Conservation (phyloP, 257 asterid species). For the Agastache rugosa region DNA sequence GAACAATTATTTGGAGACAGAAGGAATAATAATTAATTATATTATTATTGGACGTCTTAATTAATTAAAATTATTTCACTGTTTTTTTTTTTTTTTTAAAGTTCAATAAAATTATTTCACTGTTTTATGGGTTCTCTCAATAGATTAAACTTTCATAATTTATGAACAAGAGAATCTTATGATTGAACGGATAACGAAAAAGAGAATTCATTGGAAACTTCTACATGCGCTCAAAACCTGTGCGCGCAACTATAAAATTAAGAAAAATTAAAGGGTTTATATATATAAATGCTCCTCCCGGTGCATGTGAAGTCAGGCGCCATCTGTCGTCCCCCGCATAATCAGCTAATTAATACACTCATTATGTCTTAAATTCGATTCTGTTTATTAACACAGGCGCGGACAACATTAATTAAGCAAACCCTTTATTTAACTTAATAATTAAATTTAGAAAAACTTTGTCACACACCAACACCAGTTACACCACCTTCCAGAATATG, state of each 20-base stretch:
- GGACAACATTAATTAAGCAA: background rate
- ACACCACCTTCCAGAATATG: slow-evolving; percentile 23
- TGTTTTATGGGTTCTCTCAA: background rate
- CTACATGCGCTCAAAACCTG: background rate
- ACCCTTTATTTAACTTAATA: background rate
- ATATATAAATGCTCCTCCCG: background rate
- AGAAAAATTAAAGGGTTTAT: background rate
- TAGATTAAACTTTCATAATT: background rate
- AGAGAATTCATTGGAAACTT: slow-evolving; percentile 3
- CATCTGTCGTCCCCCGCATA: slow-evolving; percentile 3
- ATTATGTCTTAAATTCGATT: background rate
- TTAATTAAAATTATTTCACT: no score
- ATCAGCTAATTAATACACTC: background rate
- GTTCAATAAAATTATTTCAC: no score
- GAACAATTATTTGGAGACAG: no score
- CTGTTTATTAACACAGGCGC: background rate
- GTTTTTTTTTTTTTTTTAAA: no score
- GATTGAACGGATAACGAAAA: background rate
- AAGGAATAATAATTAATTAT: no score
- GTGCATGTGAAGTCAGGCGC: slow-evolving; percentile 4
- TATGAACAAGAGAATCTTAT: background rate
- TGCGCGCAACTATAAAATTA: background rate
- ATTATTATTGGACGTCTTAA: no score
- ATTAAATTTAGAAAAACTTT: background rate
- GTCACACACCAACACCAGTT: slow-evolving; percentile 1